phyloP scores from a whole-genome alignment of 768 basidiomycete genomes.

The Tricholoma hemisulphureum region DNA sequence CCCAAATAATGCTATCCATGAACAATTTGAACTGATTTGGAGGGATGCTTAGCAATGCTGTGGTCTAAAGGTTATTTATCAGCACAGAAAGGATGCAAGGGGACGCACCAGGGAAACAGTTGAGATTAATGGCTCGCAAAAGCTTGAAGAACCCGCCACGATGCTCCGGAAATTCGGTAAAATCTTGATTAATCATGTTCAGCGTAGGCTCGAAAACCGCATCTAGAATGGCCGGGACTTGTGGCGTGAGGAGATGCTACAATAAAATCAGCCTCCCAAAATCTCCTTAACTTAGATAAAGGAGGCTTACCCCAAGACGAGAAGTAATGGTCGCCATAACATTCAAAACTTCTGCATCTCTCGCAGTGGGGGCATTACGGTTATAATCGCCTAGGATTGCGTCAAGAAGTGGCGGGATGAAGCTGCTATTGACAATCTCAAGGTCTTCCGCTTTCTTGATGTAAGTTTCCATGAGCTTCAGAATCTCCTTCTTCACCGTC shows the following conservation, averaged over 20 bases:
- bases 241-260: conserved; percentile 82
- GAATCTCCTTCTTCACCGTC: conserved; percentile 97
- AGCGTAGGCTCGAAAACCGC: conserved; percentile 97
- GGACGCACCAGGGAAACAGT: conserved; percentile 89
- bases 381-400: conserved; percentile 96
- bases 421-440: conserved; percentile 84
- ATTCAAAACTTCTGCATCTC: conserved; percentile 96
- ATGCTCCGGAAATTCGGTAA: conserved; percentile 96
- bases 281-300: conserved; percentile 1
- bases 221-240: conserved; percentile 92
- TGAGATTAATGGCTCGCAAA: conserved; percentile 84
- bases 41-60: conserved; percentile 81
- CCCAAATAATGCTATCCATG: conserved; percentile 99
- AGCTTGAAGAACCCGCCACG: conserved; percentile 96
- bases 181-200: conserved; percentile 99
- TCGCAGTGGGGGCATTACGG: conserved; percentile 86
- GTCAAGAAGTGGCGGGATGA: conserved; percentile 95
- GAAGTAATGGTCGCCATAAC: conserved; percentile 94
- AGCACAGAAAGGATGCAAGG: background rate
- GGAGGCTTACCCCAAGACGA: conserved; percentile 73
- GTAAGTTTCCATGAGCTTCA: conserved; percentile 97
- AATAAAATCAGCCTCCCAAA: conserved; percentile 10
- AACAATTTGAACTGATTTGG: conserved; percentile 93
- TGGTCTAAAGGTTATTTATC: conserved; percentile 7
- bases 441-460: conserved; percentile 96